phyloP scores from a whole-genome alignment of 2,329 filamentous ascomycete species.

The Colletotrichum lindemuthianum region DNA sequence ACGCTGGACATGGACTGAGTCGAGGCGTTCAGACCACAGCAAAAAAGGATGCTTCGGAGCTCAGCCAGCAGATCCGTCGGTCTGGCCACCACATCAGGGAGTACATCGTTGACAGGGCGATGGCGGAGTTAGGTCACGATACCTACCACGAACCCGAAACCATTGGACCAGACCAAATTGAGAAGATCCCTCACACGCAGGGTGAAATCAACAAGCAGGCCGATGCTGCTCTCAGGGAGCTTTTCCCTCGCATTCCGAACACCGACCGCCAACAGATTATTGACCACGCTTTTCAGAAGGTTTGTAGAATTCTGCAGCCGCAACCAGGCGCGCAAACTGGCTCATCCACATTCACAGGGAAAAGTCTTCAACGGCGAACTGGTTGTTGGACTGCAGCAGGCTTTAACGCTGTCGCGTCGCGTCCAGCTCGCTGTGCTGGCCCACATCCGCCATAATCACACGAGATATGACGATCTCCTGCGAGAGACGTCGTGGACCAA shows the following conservation, averaged over 20 bases:
- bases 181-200: slow-evolving; percentile 69
- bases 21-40: slow-evolving; percentile 13
- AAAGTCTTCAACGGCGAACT: slow-evolving; percentile 61
- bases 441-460: slow-evolving; percentile 74
- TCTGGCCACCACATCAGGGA: slow-evolving; percentile 70
- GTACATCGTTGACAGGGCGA: slow-evolving; percentile 67
- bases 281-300: slow-evolving; percentile 70
- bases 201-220: slow-evolving; percentile 70
- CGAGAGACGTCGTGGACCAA: slow-evolving; percentile 67
- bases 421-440: slow-evolving; percentile 73
- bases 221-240: slow-evolving; percentile 69
- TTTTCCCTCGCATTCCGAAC: slow-evolving; percentile 73
- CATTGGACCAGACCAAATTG: slow-evolving; percentile 41
- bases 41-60: slow-evolving; percentile 46
- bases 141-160: slow-evolving; percentile 35
- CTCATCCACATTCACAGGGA: slow-evolving; percentile 51
- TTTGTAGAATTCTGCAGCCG: slow-evolving; percentile 46
- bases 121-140: slow-evolving; percentile 35
- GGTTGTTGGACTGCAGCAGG: slow-evolving; percentile 66
- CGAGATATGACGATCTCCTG: slow-evolving; percentile 70
- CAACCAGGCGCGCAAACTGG: not conserved
- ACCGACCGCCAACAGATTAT: slow-evolving; percentile 72
- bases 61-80: slow-evolving; percentile 66
- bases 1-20: not conserved
- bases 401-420: slow-evolving; percentile 67